These are phyloP conservation scores for Spathaspora sp. DNA, from an alignment of 1,139 yeast genomes.

Conservation along the genomic window DNA sequence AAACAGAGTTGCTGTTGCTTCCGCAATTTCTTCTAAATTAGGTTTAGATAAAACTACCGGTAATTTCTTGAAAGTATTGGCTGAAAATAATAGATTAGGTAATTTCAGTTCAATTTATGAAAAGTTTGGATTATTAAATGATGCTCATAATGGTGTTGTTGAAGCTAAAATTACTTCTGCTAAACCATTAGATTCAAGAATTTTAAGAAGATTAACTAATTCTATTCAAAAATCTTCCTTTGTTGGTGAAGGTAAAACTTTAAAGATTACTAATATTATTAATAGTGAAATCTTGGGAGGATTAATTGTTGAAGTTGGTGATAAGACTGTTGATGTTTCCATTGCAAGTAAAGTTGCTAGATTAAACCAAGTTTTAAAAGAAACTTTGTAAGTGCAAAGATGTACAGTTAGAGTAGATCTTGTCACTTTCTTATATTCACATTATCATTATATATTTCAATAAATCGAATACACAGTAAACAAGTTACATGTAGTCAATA, in stretches of 20 bases:
- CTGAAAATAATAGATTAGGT: constrained; percentile 91
- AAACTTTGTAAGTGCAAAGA: constrained; percentile 58
- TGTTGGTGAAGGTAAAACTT: constrained; percentile 84
- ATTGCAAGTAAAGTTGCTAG: constrained; percentile 80
- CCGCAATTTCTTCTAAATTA: constrained; percentile 54
- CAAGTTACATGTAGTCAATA: not conserved
- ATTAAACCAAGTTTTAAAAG: constrained; percentile 85
- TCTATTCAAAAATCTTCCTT: constrained; percentile 76
- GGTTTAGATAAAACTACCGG: constrained; percentile 71
- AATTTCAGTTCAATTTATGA: constrained; percentile 64
- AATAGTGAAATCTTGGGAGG: constrained; percentile 96
- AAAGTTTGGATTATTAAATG: constrained; percentile 76
- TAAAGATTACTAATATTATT: constrained; percentile 78
- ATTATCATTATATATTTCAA: not conserved
- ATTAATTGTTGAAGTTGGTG: constrained; percentile 92
- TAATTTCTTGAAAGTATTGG: constrained; percentile 81
- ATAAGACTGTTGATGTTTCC: constrained; percentile 93
- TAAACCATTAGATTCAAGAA: constrained; percentile 78
- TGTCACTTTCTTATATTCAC: not conserved
- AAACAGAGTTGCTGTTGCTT: constrained; percentile 74
- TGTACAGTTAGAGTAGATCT: not conserved
- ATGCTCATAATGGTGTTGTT: constrained; percentile 88
- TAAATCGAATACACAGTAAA: not conserved
- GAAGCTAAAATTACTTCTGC: constrained; percentile 94
- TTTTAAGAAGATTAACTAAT: constrained; percentile 74